A percentile compares a stretch with the other conserved stretches of the same genome.
phyloP scores from a whole-genome alignment of 2,329 filamentous ascomycete species.

The Ilyonectria destructans region DNA sequence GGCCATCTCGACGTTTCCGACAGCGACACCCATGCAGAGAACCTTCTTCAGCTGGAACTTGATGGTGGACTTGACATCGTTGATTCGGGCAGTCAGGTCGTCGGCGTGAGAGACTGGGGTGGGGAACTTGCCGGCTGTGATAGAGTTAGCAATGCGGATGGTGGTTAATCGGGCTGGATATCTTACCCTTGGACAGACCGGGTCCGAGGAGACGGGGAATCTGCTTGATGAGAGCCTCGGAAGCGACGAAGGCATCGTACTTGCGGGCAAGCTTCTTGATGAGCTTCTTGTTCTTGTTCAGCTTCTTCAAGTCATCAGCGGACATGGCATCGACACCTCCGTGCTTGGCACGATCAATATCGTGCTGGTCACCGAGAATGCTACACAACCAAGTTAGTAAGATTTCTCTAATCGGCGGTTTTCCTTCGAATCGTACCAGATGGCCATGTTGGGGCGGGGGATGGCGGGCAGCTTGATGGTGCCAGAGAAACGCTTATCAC shows the following conservation, averaged over 20 bases:
- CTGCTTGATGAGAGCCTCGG: conserved; percentile 98
- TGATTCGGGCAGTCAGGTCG: conserved; percentile 95
- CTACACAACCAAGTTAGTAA: conserved; percentile 45
- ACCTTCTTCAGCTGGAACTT: conserved; percentile 99
- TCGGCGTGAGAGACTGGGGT: conserved; percentile 98
- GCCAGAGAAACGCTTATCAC: conserved; percentile 99
- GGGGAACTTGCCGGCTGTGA: conserved; percentile 96
- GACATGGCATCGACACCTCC: conserved; percentile 99
- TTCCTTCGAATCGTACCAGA: conserved; percentile 68
- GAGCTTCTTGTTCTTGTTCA: conserved; percentile 99
- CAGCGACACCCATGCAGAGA: conserved; percentile 99
- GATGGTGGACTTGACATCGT: conserved; percentile 99
- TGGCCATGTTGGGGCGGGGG: conserved; percentile 91
- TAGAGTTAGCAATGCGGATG: conserved; percentile 23
- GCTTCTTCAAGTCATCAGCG: conserved; percentile 99
- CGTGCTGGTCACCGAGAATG: conserved; percentile 86
- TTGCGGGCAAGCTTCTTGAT: conserved; percentile 99
- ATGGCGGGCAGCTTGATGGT: conserved; percentile 96
- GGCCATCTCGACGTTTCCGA: conserved; percentile 98
- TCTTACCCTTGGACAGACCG: conserved; percentile 94
- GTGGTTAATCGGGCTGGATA: background rate
- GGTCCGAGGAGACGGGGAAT: conserved; percentile 99
- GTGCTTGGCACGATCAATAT: conserved; percentile 99
- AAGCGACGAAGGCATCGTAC: conserved; percentile 99
- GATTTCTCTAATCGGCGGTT: background rate